Conservation (phyloP, 441 rosid genomes). For the Mallotus japonicus region DNA sequence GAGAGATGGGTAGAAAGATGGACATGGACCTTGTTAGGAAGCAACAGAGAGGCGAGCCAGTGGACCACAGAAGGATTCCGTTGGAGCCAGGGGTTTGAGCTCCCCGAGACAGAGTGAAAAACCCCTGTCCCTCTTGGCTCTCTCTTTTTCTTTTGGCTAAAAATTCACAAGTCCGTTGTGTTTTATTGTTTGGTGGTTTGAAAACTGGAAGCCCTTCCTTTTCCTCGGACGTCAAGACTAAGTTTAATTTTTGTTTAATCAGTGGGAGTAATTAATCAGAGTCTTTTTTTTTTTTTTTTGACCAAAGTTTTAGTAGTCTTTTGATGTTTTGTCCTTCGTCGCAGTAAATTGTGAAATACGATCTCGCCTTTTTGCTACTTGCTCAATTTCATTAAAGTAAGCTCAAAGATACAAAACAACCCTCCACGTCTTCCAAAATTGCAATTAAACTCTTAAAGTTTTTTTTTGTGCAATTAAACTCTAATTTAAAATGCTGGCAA, state of each 20-base stretch:
- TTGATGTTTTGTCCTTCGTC: not conserved
- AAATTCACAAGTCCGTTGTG: not conserved
- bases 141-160: not conserved
- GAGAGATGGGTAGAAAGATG: not conserved
- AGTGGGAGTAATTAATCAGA: too few relatives aligned
- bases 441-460: too few relatives aligned
- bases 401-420: too few relatives aligned
- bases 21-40: slow-evolving; percentile 25
- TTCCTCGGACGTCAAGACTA: not conserved
- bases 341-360: not conserved
- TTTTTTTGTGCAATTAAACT: too few relatives aligned
- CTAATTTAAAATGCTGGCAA: too few relatives aligned
- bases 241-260: slow-evolving; percentile 1
- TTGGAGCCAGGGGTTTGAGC: slow-evolving; percentile 34
- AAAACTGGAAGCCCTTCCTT: not conserved
- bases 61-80: slow-evolving; percentile 33
- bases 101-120: slow-evolving; percentile 20
- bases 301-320: not conserved
- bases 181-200: not conserved
- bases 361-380: too few relatives aligned
- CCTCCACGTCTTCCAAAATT: too few relatives aligned
- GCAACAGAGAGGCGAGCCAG: slow-evolving; percentile 12
- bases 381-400: too few relatives aligned
- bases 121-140: slow-evolving; percentile 25
- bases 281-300: too few relatives aligned